Conservation (phyloP, 345 rosid species). For the Tarenaya hassleriana region DNA sequence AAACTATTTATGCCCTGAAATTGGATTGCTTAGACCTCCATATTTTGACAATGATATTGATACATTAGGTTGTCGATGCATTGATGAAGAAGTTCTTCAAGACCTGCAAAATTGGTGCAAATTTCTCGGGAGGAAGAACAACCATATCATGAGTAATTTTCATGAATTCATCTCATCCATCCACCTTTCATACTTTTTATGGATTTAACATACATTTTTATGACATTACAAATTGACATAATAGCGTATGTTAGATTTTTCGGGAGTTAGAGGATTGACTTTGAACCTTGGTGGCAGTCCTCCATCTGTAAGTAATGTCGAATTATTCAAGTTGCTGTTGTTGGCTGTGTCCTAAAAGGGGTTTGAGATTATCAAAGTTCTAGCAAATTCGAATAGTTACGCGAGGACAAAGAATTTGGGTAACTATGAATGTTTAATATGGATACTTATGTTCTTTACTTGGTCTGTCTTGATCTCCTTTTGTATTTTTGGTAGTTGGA, state of each 20-base stretch:
- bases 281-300: too few species aligned
- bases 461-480: too few species aligned
- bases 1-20: conserved; percentile 15
- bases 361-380: too few species aligned
- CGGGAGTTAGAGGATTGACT: too few species aligned
- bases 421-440: too few species aligned
- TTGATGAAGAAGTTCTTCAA: conserved; percentile 79
- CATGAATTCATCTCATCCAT: background rate
- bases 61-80: conserved; percentile 51
- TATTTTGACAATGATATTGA: conserved; percentile 21
- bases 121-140: conserved; percentile 65
- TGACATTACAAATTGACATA: conserved; percentile 38
- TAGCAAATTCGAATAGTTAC: too few species aligned
- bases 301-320: too few species aligned
- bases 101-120: conserved; percentile 89
- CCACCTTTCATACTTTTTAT: background rate
- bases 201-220: conserved; percentile 12
- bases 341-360: too few species aligned
- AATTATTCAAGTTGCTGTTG: too few species aligned
- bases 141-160: conserved; percentile 43
- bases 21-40: background rate
- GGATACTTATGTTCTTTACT: too few species aligned
- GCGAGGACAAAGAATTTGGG: too few species aligned
- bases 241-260: conserved; percentile 63
- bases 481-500: too few species aligned